Conservation (phyloP, 202 grass and related monocot genomes). For the Sporobolus alterniflorus region DNA sequence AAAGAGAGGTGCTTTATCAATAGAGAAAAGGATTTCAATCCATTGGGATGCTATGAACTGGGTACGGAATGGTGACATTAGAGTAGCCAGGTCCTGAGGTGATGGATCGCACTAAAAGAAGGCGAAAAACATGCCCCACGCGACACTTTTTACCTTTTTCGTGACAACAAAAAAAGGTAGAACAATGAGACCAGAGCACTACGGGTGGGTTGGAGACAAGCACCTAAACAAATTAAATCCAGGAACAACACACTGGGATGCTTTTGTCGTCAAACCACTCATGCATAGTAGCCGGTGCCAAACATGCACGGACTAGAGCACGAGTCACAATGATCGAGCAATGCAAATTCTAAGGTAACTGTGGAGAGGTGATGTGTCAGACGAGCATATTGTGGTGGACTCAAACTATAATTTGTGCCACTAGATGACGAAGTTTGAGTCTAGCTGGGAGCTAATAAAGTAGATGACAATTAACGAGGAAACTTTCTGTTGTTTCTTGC, state of each 20-base stretch:
- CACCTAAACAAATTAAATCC: background rate
- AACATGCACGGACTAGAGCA: no score
- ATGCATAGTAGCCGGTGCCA: no score
- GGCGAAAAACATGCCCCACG: background rate
- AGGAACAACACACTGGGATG: background rate
- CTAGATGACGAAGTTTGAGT: no score
- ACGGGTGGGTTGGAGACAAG: background rate
- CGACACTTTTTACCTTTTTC: background rate
- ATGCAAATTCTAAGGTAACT: no score
- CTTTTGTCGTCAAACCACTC: no score
- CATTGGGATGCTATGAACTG: background rate
- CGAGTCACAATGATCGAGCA: no score
- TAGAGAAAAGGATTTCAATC: background rate
- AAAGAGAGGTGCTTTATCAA: background rate
- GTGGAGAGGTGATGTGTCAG: no score
- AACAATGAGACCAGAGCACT: slow-evolving; percentile 8
- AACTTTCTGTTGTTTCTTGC: no score
- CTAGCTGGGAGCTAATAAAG: no score
- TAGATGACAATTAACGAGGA: no score
- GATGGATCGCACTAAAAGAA: background rate
- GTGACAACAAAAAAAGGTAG: slow-evolving; percentile 8
- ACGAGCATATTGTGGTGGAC: no score
- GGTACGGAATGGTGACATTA: background rate
- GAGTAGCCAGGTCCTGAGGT: background rate
- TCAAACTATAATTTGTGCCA: no score